A percentile compares a stretch with the other conserved stretches of the same genome.
These are phyloP conservation scores for Apodospora peruviana DNA, from an alignment of 495 filamentous ascomycete genomes.

Conservation along the genomic window DNA sequence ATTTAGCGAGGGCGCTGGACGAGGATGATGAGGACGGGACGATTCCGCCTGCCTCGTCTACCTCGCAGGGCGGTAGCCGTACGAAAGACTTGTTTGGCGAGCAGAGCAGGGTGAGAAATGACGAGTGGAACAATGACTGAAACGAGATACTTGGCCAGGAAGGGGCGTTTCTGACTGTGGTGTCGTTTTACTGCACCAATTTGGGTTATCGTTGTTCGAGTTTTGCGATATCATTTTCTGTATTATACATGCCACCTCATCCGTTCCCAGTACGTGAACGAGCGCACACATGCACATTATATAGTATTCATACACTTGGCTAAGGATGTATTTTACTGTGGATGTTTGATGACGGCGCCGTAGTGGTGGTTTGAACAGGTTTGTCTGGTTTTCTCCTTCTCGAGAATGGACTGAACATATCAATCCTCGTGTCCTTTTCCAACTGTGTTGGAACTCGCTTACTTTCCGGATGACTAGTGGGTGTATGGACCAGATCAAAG, in stretches of 20 bases:
- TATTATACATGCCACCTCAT: background rate
- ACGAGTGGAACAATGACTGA: constrained; percentile 32
- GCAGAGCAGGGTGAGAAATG: constrained; percentile 29
- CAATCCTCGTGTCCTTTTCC: too few relatives aligned
- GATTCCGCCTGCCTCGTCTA: background rate
- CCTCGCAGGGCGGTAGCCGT: constrained; percentile 1
- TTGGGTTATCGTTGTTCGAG: background rate
- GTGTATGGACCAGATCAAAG: too few relatives aligned
- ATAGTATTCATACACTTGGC: too few relatives aligned
- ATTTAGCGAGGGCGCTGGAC: constrained; percentile 46
- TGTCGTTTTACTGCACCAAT: background rate
- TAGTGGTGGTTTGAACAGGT: too few relatives aligned
- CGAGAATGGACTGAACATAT: too few relatives aligned
- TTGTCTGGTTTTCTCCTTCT: too few relatives aligned
- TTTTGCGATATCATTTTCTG: background rate
- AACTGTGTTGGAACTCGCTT: too few relatives aligned
- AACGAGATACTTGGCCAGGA: background rate
- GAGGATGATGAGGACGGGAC: constrained; percentile 30
- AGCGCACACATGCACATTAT: too few relatives aligned
- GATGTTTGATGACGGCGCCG: too few relatives aligned
- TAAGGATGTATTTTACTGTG: too few relatives aligned
- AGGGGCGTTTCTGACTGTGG: background rate
- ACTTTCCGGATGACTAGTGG: too few relatives aligned
- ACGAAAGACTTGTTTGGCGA: constrained; percentile 4
- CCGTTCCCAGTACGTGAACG: too few relatives aligned